Percentiles rank a stretch among this genome's conserved stretches.
Conservation (phyloP, 352 stramenopile genomes). For the Phytophthora ohioensis region DNA sequence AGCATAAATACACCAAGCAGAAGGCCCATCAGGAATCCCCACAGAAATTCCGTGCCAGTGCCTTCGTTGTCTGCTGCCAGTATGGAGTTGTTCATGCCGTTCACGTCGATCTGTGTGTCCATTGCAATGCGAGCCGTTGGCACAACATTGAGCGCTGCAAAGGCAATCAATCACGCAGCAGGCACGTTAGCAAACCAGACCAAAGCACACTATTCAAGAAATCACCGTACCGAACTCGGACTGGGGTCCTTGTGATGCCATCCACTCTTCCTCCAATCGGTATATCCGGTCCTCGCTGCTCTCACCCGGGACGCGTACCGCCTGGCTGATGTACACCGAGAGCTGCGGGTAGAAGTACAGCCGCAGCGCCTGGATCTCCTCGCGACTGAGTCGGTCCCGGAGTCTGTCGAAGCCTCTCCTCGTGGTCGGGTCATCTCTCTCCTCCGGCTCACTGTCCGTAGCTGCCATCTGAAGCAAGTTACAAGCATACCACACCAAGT, state of each 20-base stretch:
- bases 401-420: constrained; percentile 83
- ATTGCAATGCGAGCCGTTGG: constrained; percentile 73
- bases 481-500: not conserved
- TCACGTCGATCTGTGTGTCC: constrained; percentile 89
- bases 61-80: constrained; percentile 89
- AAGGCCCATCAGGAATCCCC: constrained; percentile 89
- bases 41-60: constrained; percentile 89
- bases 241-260: constrained; percentile 86
- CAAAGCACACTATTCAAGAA: not conserved
- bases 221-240: constrained; percentile 82
- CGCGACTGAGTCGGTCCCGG: constrained; percentile 80
- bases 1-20: constrained; percentile 92
- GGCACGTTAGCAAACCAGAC: not conserved
- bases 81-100: constrained; percentile 84
- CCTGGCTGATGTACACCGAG: constrained; percentile 86
- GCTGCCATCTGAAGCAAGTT: constrained; percentile 34
- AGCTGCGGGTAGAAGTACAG: constrained; percentile 91
- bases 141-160: constrained; percentile 81
- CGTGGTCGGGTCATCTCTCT: constrained; percentile 63
- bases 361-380: constrained; percentile 86
- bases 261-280: constrained; percentile 89
- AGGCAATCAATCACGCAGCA: not conserved
- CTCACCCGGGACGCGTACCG: constrained; percentile 74
- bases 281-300: constrained; percentile 91
- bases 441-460: constrained; percentile 57